Base-by-base conservation (phyloP, 352 stramenopile species). In the Phytophthora pisi region DNA sequence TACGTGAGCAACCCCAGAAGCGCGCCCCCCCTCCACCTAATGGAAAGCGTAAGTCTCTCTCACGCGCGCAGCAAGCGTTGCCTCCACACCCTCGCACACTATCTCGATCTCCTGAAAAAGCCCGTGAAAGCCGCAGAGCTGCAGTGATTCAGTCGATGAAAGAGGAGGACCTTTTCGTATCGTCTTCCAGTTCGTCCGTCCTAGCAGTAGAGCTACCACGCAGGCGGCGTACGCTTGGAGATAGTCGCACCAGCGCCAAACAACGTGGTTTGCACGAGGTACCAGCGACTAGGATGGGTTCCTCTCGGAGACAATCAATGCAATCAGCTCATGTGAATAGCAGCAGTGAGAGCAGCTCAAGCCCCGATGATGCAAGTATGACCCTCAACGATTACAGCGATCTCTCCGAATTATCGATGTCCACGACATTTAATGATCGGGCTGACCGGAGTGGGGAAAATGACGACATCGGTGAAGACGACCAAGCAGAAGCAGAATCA, bases 1-100 rank as follows among this genome's bases (percentile, higher is more conserved):
- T 92, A n/a, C 62, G 75, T 40, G 61, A 70, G 16, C 51, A 53
- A 51, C 54, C 49, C 36, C 61, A 65, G n/a, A 76, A 67, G 40
- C 58, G 55, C 15, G 13, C n/a, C 4, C 18, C 30, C 13, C 43
- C 53, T 30, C 47, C 46, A 59, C 46, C 62, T 52, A 63, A 16
- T 18, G 13, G 34, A 42, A 70, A 55, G 45, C 71, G 51, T 5
- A 78, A 61, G 18, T 66, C 61, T 23, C 10, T 68, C 10, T 30
- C 51, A 18, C 34, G 15, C 26, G 36, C n/a, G 9, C 52, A 50
- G 11, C 66, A 68, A 36, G 23, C 30, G 15, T 54, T 72, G 16
- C 68, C 64, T 49, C 54, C 64, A 46, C 64, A 75, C n/a, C 63
- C 53, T 63, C 66, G 57, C 18, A 28, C 54, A 23, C 63, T 55